phyloP scores from a whole-genome alignment of 148 eudicot genomes.

The Polygonum maritimum region DNA sequence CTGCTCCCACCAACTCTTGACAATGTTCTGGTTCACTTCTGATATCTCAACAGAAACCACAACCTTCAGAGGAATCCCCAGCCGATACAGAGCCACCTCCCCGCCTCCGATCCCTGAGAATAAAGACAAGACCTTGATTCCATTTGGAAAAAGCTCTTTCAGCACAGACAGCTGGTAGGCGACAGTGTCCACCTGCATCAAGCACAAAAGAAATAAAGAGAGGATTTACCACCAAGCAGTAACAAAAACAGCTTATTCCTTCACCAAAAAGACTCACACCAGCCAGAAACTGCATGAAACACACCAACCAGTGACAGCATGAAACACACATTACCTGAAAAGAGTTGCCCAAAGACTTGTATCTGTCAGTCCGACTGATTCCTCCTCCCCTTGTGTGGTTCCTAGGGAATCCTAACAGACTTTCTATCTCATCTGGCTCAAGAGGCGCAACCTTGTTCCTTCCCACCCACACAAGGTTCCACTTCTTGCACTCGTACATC shows the following conservation, averaged over 20 bases:
- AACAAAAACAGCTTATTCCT: background rate
- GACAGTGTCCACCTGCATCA: constrained; percentile 72
- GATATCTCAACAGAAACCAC: constrained; percentile 82
- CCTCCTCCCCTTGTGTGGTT: constrained; percentile 69
- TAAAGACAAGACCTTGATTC: constrained; percentile 55
- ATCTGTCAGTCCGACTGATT: constrained; percentile 74
- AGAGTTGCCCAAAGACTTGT: constrained; percentile 84
- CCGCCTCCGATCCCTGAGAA: constrained; percentile 98
- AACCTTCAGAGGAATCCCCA: constrained; percentile 55
- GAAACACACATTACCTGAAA: constrained; percentile 46
- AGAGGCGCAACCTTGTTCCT: constrained; percentile 76
- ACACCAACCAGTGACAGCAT: background rate
- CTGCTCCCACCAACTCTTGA: constrained; percentile 91
- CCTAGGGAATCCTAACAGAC: constrained; percentile 77
- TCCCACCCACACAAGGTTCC: constrained; percentile 96
- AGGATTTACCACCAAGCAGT: background rate
- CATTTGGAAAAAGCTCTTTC: constrained; percentile 50
- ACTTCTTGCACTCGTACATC: constrained; percentile 54
- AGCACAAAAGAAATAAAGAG: background rate
- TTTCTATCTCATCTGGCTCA: constrained; percentile 84
- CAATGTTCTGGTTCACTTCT: constrained; percentile 60
- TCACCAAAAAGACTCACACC: background rate
- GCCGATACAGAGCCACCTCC: constrained; percentile 81
- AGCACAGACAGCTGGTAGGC: constrained; percentile 80
- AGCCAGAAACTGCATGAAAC: too few relatives aligned